Conservation (phyloP, 352 stramenopile genomes). For the Aphanomyces euteiches region DNA sequence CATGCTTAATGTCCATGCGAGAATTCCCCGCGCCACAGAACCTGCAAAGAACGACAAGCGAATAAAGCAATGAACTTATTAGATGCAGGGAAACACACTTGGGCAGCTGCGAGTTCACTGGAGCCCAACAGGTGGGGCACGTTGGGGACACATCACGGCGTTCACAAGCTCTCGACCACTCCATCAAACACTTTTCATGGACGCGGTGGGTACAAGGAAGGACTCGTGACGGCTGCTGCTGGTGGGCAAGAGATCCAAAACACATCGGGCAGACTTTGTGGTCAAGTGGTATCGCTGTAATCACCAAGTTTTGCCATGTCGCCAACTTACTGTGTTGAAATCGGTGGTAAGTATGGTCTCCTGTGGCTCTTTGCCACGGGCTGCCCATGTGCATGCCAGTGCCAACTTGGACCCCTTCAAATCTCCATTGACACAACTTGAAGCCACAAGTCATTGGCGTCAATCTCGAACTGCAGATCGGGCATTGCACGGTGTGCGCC, state of each 20-base stretch:
- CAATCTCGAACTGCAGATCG: slow-evolving; percentile 4
- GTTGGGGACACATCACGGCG: not conserved
- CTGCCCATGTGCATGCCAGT: slow-evolving; percentile 28
- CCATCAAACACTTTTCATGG: not conserved
- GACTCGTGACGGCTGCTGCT: not conserved
- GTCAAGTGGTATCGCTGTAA: slow-evolving; percentile 1
- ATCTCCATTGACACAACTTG: slow-evolving; percentile 24
- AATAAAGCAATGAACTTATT: not conserved
- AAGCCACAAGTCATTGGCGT: slow-evolving; percentile 23
- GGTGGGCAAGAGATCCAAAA: slow-evolving; percentile 6
- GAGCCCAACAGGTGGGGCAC: slow-evolving; percentile 11
- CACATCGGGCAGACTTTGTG: not conserved
- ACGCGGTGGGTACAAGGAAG: not conserved
- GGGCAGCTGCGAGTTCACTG: not conserved
- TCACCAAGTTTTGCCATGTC: slow-evolving; percentile 4
- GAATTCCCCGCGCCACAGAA: not conserved
- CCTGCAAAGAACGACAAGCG: not conserved
- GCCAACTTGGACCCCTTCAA: slow-evolving; percentile 19
- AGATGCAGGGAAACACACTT: slow-evolving; percentile 1
- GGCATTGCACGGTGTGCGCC: not conserved
- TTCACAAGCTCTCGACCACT: not conserved
- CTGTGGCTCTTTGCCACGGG: slow-evolving; percentile 1
- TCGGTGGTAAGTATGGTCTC: not conserved
- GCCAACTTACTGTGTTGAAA: not conserved
- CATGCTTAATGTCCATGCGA: not conserved